A percentile compares a stretch with the other conserved stretches of the same genome.
These are phyloP conservation scores for Schizophyllum commune DNA, from an alignment of 1,284 basidiomycete genomes.

Conservation along the genomic window DNA sequence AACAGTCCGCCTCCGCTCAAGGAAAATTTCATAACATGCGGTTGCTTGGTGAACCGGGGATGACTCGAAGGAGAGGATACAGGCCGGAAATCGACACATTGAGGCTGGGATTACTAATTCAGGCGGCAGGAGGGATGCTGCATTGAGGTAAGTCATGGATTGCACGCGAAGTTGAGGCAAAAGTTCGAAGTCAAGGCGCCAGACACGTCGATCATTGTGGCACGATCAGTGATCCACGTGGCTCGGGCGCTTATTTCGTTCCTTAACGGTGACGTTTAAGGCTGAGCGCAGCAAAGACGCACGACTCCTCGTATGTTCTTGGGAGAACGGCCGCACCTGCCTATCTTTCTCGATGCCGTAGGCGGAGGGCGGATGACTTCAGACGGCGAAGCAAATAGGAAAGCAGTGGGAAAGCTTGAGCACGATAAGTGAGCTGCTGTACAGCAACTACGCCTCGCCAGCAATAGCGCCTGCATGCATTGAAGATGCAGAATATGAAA, in stretches of 20 bases:
- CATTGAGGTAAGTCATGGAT: not conserved
- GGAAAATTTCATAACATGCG: not conserved
- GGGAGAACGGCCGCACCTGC: no score
- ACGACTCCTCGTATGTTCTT: no score
- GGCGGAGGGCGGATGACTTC: no score
- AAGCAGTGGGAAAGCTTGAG: no score
- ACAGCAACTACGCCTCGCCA: no score
- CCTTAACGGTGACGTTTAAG: constrained; percentile 5
- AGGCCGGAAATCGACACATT: not conserved
- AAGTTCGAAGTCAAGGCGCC: not conserved
- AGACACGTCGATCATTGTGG: not conserved
- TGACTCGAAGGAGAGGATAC: not conserved
- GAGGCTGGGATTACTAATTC: no score
- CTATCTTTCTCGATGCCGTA: no score
- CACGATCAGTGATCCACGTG: not conserved
- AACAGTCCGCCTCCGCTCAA: not conserved
- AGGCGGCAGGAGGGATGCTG: not conserved
- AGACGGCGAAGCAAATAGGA: no score
- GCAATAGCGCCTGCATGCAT: no score
- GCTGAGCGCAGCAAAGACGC: constrained; percentile 5
- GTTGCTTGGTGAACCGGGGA: not conserved
- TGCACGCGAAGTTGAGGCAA: not conserved
- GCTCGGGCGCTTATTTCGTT: not conserved
- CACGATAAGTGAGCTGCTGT: no score
- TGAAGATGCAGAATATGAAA: no score